Evolutionary conservation across 805 yeast species (phyloP).

Genomic region (Hanseniaspora jakobsenii): DNA sequence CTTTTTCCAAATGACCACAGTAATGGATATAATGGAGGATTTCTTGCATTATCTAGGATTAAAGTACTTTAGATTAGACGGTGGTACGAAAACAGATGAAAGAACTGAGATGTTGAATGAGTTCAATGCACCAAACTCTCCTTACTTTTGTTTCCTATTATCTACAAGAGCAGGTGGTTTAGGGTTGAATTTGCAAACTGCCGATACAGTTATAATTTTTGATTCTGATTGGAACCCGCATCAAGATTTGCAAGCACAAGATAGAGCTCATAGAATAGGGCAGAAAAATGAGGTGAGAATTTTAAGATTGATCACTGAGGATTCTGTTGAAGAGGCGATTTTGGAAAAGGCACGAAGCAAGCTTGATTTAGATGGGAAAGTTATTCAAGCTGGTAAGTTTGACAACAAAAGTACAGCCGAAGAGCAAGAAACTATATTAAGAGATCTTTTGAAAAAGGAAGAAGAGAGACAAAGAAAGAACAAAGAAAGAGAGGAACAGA

Average conservation of each 20-base stretch:
- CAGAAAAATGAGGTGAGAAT: slow-evolving; percentile 80
- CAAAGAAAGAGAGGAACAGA: no score
- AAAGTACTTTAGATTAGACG: slow-evolving; percentile 69
- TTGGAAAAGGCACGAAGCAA: slow-evolving; percentile 74
- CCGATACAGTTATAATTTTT: slow-evolving; percentile 75
- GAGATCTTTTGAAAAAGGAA: slow-evolving; percentile 57
- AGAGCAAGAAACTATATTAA: slow-evolving; percentile 71
- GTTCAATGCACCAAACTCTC: slow-evolving; percentile 66
- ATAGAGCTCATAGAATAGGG: slow-evolving; percentile 82
- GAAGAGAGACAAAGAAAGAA: no score
- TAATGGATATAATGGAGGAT: slow-evolving; percentile 85
- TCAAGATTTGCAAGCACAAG: slow-evolving; percentile 84
- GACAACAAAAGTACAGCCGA: slow-evolving; percentile 78
- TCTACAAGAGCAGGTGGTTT: slow-evolving; percentile 86
- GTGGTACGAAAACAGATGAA: slow-evolving; percentile 74
- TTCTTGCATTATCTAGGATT: slow-evolving; percentile 52
- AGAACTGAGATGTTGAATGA: slow-evolving; percentile 61
- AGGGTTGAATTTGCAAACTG: slow-evolving; percentile 75
- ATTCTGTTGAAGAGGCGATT: slow-evolving; percentile 73
- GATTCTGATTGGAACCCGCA: slow-evolving; percentile 90
- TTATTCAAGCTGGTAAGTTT: slow-evolving; percentile 83
- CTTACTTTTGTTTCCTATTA: slow-evolving; percentile 63
- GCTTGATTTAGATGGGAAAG: slow-evolving; percentile 77
- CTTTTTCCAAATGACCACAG: slow-evolving; percentile 82
- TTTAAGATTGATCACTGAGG: slow-evolving; percentile 64